These are phyloP conservation scores for Hanseniaspora jakobsenii DNA, from an alignment of 805 yeast genomes.

Conservation along the genomic window DNA sequence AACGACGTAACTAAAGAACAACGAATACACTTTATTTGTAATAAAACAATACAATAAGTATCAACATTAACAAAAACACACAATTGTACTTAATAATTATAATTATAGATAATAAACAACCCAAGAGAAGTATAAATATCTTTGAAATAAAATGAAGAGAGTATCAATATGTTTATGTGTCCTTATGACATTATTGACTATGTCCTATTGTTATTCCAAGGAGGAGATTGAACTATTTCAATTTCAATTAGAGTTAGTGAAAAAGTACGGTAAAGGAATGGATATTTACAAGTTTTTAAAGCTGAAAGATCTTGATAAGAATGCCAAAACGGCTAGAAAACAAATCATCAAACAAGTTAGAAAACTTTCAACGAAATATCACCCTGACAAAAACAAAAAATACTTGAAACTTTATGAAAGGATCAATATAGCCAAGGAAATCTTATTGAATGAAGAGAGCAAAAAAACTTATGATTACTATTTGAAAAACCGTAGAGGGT, in stretches of 20 bases:
- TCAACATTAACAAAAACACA: too few species aligned
- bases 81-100: too few species aligned
- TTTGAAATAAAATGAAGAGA: too few species aligned
- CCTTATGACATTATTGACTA: not conserved
- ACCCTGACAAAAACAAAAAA: slow-evolving; percentile 66
- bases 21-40: too few species aligned
- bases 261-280: slow-evolving; percentile 48
- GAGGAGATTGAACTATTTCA: slow-evolving; percentile 74
- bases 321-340: slow-evolving; percentile 35
- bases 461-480: slow-evolving; percentile 77
- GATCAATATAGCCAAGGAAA: slow-evolving; percentile 61
- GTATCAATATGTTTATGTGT: too few species aligned
- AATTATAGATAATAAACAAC: too few species aligned
- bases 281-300: slow-evolving; percentile 61
- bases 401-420: slow-evolving; percentile 52
- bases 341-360: slow-evolving; percentile 58
- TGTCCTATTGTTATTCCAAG: slow-evolving; percentile 37
- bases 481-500: slow-evolving; percentile 49
- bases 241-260: slow-evolving; percentile 49
- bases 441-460: slow-evolving; percentile 48
- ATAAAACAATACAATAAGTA: too few species aligned
- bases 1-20: too few species aligned
- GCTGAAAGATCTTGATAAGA: slow-evolving; percentile 25
- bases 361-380: slow-evolving; percentile 56
- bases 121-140: too few species aligned